Evolutionary conservation across 352 stramenopile species (phyloP), one percentile per base, ranked within the genome.

Genomic region (Pythium coloratum): DNA sequence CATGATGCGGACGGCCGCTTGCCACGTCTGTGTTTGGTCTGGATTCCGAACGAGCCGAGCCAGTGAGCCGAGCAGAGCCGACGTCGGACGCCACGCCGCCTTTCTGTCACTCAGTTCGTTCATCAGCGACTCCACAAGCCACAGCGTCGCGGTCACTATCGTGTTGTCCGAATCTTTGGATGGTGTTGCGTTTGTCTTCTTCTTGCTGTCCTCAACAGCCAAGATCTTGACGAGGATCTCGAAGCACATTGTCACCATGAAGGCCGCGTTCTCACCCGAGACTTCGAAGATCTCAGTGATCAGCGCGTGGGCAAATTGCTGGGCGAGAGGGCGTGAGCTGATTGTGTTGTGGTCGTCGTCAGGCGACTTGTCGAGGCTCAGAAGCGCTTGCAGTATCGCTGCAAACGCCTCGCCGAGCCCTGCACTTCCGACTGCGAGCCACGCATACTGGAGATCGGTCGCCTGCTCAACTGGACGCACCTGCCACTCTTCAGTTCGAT

Each of bases 101-200:
- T 62, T 62, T 1, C 18, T 40, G 0, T 36, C 36, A 2, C 68
- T 59, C 1, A 82, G 51, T 28, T 76, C 72, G 28, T 57, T 42
- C 49, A 89, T 62, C 34, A 90, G 30, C n/a, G 80, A 66, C 71
- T 90, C 79, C 0, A 88, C 51, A 28, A 69, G 51, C 26, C 69
- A 76, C 44, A 88, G 70, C 14, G 66, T 75, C 5, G 53, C 67
- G 0, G 73, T 66, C n/a, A 85, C 59, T 0, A 78, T 67, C 14
- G 66, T 55, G 3, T 51, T 57, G 16, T n/a, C 4, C 2, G 59
- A 2, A 26, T 51, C n/a, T 24, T 47, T 59, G 33, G 2, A 20
- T 34, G 30, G 13, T n/a, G 24, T 70, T 71, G 6, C 67, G 70
- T 28, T 55, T 36, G 38, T 30, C 28, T n/a, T 64, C 58, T 55